Base-by-base conservation (phyloP, 148 eudicot species). In the Spergularia marina region DNA sequence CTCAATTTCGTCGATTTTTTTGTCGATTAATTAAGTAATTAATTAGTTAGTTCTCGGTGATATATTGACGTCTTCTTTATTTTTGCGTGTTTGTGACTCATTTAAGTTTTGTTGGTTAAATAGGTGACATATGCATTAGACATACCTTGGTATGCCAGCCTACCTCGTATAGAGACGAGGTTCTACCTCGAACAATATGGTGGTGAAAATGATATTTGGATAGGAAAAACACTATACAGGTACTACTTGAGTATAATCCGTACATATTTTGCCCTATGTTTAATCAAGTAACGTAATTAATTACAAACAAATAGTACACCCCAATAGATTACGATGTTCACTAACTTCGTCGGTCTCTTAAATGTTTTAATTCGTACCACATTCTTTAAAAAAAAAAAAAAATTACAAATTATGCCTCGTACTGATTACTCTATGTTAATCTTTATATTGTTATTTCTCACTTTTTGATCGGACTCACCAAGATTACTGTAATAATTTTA, bases 141-240 rank as follows among this genome's bases (percentile, higher is more conserved):
- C 18, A 51, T 89, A 53, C 96, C 98, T 74, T 93, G 93, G 93
- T 89, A 89, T 16, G 98, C 90, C 5, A 90, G 82, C 74, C 75
- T 93, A 53, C 93, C 98, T 23, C 86, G 96, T 1, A 56, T 93
- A 4, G 98, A 90, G 78, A 80, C 98, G 12, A 80, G 98, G 77
- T 84, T 86, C 67, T 93, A 84, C 70, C 79, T 93, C 36, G 91
- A 90, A 40, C 98, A 93, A 64, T 93, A 91, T 71, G 98, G 98
- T 2, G 98, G 96, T n/a, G 88, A 87, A 70, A 77, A 86, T 25
- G 98, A 93, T 78, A 91, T 85, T 44, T 93, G 98, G 98, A 93
- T 93, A 4, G 98, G 96, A 55, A 93, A 93, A 74, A 90, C 96
- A 57, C 83, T 93, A 53, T 93, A 93, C 76, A 93, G 98, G 98